These are phyloP conservation scores for Aspergillus kassunensis DNA, from an alignment of 495 filamentous ascomycete species.

Conservation along the genomic window DNA sequence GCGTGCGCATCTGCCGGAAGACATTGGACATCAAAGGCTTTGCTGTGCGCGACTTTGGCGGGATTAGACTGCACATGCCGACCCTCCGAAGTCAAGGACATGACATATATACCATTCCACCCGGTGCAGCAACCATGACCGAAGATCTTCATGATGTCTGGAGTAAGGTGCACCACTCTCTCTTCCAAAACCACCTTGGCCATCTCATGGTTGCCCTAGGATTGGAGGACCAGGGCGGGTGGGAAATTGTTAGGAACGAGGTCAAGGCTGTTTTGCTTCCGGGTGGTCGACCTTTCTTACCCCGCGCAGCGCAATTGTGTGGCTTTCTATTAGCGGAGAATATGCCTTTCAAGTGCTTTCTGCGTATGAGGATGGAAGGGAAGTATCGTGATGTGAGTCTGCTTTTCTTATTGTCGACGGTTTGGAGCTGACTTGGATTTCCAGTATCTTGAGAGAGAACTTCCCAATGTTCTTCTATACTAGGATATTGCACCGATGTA, in stretches of 20 bases:
- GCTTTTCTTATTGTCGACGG: no score
- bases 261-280: constrained; percentile 1
- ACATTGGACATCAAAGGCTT: constrained; percentile 19
- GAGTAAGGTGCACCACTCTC: constrained; percentile 21
- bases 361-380: constrained; percentile 20
- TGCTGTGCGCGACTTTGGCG: constrained; percentile 22
- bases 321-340: constrained; percentile 15
- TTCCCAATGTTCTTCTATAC: no score
- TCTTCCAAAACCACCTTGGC: constrained; percentile 23
- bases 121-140: constrained; percentile 5
- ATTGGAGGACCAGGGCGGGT: constrained; percentile 11
- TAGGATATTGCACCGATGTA: no score
- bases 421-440: no score
- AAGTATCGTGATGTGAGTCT: constrained; percentile 21
- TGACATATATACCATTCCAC: background rate
- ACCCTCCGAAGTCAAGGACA: constrained; percentile 7
- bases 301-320: constrained; percentile 2
- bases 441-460: no score
- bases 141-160: constrained; percentile 17
- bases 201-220: constrained; percentile 6
- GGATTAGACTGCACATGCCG: constrained; percentile 19
- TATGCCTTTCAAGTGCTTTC: constrained; percentile 23
- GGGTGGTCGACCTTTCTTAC: background rate
- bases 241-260: constrained; percentile 12
- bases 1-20: constrained; percentile 14